Percentiles rank a stretch among this genome's conserved stretches.
phyloP scores from a whole-genome alignment of 805 yeast species.

The Tetrapisispora pingtungensis region DNA sequence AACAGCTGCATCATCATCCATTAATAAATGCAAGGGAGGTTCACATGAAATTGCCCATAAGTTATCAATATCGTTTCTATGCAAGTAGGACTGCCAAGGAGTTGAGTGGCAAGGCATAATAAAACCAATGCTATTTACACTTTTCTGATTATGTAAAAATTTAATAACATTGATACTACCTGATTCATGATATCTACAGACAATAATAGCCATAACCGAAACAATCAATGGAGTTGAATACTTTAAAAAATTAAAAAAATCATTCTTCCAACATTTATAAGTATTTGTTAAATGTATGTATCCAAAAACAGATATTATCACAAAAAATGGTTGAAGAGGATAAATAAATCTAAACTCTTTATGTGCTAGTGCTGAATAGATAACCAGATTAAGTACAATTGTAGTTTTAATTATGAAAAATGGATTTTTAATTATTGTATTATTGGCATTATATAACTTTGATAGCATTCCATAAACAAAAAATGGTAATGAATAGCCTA shows the following conservation, averaged over 20 bases:
- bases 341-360: slow-evolving; percentile 88
- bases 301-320: slow-evolving; percentile 41
- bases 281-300: neutral
- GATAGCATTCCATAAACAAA: slow-evolving; percentile 36
- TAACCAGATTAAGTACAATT: slow-evolving; percentile 36
- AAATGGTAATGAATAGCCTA: slow-evolving; percentile 58
- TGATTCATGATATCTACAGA: slow-evolving; percentile 67
- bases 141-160: slow-evolving; percentile 35
- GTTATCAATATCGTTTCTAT: slow-evolving; percentile 40
- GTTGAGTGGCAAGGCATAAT: slow-evolving; percentile 96
- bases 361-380: slow-evolving; percentile 63
- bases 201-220: slow-evolving; percentile 27
- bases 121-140: slow-evolving; percentile 56
- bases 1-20: slow-evolving; percentile 19
- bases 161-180: slow-evolving; percentile 70
- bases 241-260: neutral
- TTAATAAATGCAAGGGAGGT: slow-evolving; percentile 54
- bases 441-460: slow-evolving; percentile 3
- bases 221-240: slow-evolving; percentile 17
- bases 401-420: slow-evolving; percentile 24
- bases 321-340: slow-evolving; percentile 69
- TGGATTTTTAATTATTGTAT: slow-evolving; percentile 2
- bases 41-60: slow-evolving; percentile 83
- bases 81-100: slow-evolving; percentile 84
- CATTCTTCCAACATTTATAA: slow-evolving; percentile 5